Evolutionary conservation across 1,284 basidiomycete genomes (phyloP), one percentile per base, ranked within the genome.

Genomic region (Thelephora terrestris): DNA sequence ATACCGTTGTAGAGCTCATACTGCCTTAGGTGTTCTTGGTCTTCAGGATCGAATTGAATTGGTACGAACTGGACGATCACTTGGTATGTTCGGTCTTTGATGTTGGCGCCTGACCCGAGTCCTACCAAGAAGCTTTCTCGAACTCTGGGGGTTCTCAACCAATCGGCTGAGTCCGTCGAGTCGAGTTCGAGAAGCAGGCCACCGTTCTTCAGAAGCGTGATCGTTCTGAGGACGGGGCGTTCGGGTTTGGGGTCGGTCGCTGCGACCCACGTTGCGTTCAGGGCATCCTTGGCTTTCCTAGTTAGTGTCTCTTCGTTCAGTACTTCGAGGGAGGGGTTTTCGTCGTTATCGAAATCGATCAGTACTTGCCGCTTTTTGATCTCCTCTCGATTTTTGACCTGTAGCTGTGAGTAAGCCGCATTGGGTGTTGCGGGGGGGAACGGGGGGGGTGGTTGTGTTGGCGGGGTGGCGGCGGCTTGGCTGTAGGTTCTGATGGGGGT

Each of bases 21-120:
- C 3, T 53, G 51, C 1, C 46, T 6, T 0, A 55, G 38, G 10
- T 34, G 20, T 1, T 0, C 1, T 0, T 5, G 7, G 0, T 37
- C 27, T 1, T 32, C 36, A 0, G 47, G 50, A 29, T 53, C 29
- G 34, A 57, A 55, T 7, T 50, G 20, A n/a, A 54, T n/a, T 2
- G 52, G 57, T 16, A 59, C 42, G 18, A 47, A 52, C 20, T 57
- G 49, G 0, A 52, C 48, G 3, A 58, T 16, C 1, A 50, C 3
- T 0, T 16, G 6, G 47, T 43, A 48, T 2, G 7, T 17, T 2
- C 46, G 18, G 3, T 18, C 32, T 21, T 50, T 50, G 14, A 55
- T 40, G 12, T n/a, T 12, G 2, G 50, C 23, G 5, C 37, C 37
- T 39, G 37, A 21, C 5, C 37, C 37, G 5, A 39, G 5, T 5